Evolutionary conservation across 106 monocot genomes (phyloP).

Genomic region (Platanthera zijinensis): DNA sequence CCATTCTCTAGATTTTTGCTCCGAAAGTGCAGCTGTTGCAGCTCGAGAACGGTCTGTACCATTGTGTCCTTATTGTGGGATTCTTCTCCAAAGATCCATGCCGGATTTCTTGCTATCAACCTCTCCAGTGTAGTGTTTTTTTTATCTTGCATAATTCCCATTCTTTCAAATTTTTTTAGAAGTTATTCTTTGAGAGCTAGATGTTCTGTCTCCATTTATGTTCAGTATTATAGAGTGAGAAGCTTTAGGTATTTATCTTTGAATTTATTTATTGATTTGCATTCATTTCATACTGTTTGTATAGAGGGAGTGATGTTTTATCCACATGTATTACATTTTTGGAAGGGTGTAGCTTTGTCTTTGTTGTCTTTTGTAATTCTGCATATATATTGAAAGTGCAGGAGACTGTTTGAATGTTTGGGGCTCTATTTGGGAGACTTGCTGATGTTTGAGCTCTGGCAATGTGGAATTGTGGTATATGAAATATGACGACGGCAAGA

Average conservation of each 20-base stretch:
- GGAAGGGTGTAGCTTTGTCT: no score
- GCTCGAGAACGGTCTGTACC: slow-evolving; percentile 8
- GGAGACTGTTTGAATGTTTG: no score
- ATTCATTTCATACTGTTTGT: no score
- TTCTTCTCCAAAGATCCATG: slow-evolving; percentile 48
- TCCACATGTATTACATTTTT: no score
- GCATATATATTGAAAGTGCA: no score
- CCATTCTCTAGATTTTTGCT: slow-evolving; percentile 13
- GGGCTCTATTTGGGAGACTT: no score
- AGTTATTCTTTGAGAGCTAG: background rate
- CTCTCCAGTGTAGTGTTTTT: slow-evolving; percentile 32
- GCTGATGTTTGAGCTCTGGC: no score
- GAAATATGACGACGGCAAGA: no score
- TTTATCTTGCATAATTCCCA: background rate
- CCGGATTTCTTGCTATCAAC: slow-evolving; percentile 54
- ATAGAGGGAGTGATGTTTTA: no score
- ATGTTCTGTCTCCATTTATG: no score
- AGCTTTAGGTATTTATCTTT: background rate
- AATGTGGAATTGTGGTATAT: no score
- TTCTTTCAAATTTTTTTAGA: background rate
- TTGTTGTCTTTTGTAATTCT: no score
- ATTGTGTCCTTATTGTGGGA: slow-evolving; percentile 75
- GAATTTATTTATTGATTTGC: background rate
- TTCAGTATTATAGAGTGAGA: background rate
- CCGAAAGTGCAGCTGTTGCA: background rate